Conservation (phyloP, 106 monocot genomes). For the Dendrobium huoshanense region DNA sequence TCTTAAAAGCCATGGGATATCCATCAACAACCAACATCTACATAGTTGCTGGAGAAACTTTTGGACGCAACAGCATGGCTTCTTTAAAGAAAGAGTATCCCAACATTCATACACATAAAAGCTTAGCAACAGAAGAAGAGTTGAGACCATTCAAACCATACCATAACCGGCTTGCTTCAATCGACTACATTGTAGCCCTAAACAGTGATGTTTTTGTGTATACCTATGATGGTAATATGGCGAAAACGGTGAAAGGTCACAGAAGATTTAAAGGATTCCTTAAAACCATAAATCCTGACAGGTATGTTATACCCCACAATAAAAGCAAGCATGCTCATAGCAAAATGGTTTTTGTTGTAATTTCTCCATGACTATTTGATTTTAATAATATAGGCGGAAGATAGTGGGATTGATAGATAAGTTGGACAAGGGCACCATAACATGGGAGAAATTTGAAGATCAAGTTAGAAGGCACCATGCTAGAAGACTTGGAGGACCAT, state of each 20-base stretch:
- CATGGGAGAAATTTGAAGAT: slow-evolving; percentile 33
- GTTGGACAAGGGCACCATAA: slow-evolving; percentile 37
- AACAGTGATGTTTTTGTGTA: slow-evolving; percentile 54
- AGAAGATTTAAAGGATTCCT: slow-evolving; percentile 43
- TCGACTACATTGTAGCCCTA: slow-evolving; percentile 47
- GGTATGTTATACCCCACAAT: slow-evolving; percentile 13
- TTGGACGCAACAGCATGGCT: slow-evolving; percentile 27
- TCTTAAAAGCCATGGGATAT: slow-evolving; percentile 50
- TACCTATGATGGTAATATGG: slow-evolving; percentile 58
- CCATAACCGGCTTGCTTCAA: slow-evolving; percentile 41
- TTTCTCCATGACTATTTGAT: not conserved
- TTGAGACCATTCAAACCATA: slow-evolving; percentile 25
- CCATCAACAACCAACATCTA: slow-evolving; percentile 37
- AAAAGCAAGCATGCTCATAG: not conserved
- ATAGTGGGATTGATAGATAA: slow-evolving; percentile 54
- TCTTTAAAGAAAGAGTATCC: slow-evolving; percentile 28
- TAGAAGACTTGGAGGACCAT: slow-evolving; percentile 50
- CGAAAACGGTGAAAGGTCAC: slow-evolving; percentile 47
- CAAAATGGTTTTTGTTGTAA: not conserved
- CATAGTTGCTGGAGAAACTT: slow-evolving; percentile 39
- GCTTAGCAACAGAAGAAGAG: slow-evolving; percentile 30
- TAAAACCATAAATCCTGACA: slow-evolving; percentile 52
- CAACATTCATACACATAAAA: slow-evolving; percentile 34
- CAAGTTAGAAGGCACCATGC: slow-evolving; percentile 31
- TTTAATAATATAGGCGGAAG: slow-evolving; percentile 26